Evolutionary conservation across 768 basidiomycete genomes (phyloP).

Genomic region (Boletales sp.): DNA sequence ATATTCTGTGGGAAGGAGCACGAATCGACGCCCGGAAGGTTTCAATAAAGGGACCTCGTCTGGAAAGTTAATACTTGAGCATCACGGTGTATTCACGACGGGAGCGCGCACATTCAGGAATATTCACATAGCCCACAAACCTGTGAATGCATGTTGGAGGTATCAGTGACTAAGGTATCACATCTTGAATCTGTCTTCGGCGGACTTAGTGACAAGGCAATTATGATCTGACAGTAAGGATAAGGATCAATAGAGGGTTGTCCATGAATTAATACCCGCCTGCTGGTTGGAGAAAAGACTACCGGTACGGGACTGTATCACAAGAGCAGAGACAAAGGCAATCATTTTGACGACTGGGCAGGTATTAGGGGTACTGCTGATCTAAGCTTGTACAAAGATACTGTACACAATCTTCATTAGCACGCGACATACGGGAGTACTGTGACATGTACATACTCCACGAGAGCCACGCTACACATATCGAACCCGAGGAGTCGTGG

Average conservation of each 20-base stretch:
- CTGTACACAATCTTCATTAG: too few species aligned
- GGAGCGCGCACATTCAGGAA: conserved; percentile 15
- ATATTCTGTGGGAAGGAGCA: conserved; percentile 91
- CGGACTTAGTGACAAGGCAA: conserved; percentile 7
- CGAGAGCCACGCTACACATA: not conserved
- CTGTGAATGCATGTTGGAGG: not conserved
- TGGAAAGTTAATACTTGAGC: not conserved
- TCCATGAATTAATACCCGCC: not conserved
- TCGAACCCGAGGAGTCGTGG: not conserved
- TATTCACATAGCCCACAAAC: conserved; percentile 18
- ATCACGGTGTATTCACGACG: not conserved
- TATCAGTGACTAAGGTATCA: not conserved
- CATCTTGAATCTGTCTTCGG: not conserved
- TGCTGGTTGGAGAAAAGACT: not conserved
- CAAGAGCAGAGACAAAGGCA: too few species aligned
- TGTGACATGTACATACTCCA: too few species aligned
- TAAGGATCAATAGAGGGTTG: not conserved
- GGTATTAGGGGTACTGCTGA: conserved; percentile 14
- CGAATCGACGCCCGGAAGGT: conserved; percentile 74
- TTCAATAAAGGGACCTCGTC: conserved; percentile 75
- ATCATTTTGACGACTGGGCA: too few species aligned
- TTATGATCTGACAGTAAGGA: conserved; percentile 3
- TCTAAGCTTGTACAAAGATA: too few species aligned
- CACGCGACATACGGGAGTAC: too few species aligned
- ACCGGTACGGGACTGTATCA: not conserved